Evolutionary conservation across 1,139 yeast genomes (phyloP).

Genomic region (Sugiyamaella sp.): DNA sequence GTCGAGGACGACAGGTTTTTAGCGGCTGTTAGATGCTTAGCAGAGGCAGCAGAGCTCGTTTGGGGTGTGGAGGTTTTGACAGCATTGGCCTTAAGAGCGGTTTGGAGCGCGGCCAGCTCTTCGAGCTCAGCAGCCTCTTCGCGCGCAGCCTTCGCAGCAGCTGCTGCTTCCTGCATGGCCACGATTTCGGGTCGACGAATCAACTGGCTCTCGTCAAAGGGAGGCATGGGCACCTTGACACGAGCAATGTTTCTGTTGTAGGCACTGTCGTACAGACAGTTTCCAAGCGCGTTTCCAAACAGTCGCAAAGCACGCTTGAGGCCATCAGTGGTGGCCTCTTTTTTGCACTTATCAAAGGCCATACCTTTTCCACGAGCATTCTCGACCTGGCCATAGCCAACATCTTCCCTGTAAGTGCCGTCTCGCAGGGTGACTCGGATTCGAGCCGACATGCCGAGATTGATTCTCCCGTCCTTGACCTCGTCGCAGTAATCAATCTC

Average conservation of each 20-base stretch:
- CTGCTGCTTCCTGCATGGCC: slow-evolving; percentile 17
- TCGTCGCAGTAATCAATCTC: slow-evolving; percentile 42
- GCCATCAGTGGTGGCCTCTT: slow-evolving; percentile 81
- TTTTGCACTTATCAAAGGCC: slow-evolving; percentile 75
- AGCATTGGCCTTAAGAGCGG: background rate
- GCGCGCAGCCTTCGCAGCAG: slow-evolving; percentile 10
- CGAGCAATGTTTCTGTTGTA: slow-evolving; percentile 56
- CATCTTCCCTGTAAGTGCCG: slow-evolving; percentile 76
- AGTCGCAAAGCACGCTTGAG: slow-evolving; percentile 72
- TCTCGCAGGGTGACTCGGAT: slow-evolving; percentile 71
- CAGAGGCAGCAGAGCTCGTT: no score
- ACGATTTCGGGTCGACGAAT: slow-evolving; percentile 27
- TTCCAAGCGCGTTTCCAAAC: slow-evolving; percentile 78
- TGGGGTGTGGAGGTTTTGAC: background rate
- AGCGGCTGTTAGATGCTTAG: no score
- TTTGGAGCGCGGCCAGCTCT: background rate
- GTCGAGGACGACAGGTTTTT: no score
- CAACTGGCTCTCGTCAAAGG: slow-evolving; percentile 28
- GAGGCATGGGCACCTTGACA: slow-evolving; percentile 38
- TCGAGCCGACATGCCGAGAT: slow-evolving; percentile 63
- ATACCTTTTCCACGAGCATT: slow-evolving; percentile 63
- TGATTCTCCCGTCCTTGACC: slow-evolving; percentile 45
- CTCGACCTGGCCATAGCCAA: slow-evolving; percentile 74
- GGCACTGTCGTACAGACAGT: slow-evolving; percentile 69
- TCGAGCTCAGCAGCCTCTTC: background rate